Percentiles rank a stretch among this genome's conserved stretches.
Evolutionary conservation across 441 rosid species (phyloP).

Genomic region (Oxalis stricta): DNA sequence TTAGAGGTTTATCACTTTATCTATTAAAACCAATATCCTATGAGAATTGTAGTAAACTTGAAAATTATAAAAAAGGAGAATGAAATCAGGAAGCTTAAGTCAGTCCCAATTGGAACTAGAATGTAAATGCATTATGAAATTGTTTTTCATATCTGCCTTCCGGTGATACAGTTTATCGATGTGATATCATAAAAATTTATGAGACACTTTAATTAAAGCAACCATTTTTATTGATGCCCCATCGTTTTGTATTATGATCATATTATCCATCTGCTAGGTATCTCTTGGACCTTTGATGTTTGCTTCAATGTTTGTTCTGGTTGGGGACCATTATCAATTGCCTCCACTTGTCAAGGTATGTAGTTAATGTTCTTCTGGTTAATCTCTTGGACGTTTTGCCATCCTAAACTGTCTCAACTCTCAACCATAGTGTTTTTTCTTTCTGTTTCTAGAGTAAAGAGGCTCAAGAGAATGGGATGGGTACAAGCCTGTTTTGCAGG

Average conservation of each 20-base stretch:
- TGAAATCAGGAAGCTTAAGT: too few relatives aligned
- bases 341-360: slow-evolving; percentile 92
- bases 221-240: neutral
- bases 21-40: neutral
- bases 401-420: slow-evolving; percentile 10
- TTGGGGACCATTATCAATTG: slow-evolving; percentile 97
- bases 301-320: slow-evolving; percentile 82
- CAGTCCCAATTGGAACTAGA: too few relatives aligned
- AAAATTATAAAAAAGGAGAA: neutral
- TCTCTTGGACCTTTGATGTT: slow-evolving; percentile 86
- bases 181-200: too few relatives aligned
- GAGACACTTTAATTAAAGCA: too few relatives aligned
- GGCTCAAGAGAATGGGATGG: slow-evolving; percentile 94
- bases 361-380: neutral
- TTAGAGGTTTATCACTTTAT: too few relatives aligned
- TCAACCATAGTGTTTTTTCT: slow-evolving; percentile 11
- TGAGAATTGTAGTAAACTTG: neutral
- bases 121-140: too few relatives aligned
- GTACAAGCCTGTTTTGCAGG: slow-evolving; percentile 86
- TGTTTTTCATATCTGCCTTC: too few relatives aligned
- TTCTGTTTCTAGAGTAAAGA: slow-evolving; percentile 55
- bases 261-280: slow-evolving; percentile 36
- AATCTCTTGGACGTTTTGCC: slow-evolving; percentile 7
- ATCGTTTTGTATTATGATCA: neutral
- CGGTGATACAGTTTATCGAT: too few relatives aligned